Evolutionary conservation across 1,284 basidiomycete genomes (phyloP).

Genomic region (Puccinia horiana): DNA sequence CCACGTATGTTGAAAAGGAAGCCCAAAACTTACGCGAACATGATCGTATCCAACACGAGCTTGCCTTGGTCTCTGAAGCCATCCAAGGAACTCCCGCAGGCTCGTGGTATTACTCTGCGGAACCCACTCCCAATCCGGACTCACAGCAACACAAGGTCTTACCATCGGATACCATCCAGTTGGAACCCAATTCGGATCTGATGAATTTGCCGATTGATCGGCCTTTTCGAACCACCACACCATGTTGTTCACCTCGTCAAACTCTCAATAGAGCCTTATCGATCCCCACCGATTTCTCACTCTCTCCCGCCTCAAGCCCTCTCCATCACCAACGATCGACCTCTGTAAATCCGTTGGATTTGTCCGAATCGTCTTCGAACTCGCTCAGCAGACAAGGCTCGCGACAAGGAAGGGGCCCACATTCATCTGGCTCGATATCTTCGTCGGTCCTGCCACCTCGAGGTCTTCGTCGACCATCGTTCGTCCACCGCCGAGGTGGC

Average conservation of each 20-base stretch:
- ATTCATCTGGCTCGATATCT: background rate
- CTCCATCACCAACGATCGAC: slow-evolving; percentile 36
- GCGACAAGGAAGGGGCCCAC: slow-evolving; percentile 17
- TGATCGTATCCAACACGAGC: slow-evolving; percentile 68
- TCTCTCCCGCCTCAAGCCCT: slow-evolving; percentile 2
- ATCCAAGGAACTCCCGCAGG: slow-evolving; percentile 57
- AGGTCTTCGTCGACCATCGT: slow-evolving; percentile 21
- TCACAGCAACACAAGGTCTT: background rate
- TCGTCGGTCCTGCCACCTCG: background rate
- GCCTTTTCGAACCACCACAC: slow-evolving; percentile 39
- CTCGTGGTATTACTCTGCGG: slow-evolving; percentile 52
- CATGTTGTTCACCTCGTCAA: slow-evolving; percentile 33
- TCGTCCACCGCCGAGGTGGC: slow-evolving; percentile 40
- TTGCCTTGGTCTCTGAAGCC: slow-evolving; percentile 60
- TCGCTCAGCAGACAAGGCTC: slow-evolving; percentile 39
- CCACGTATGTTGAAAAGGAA: slow-evolving; percentile 86
- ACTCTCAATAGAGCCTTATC: slow-evolving; percentile 34
- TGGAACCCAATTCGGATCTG: slow-evolving; percentile 16
- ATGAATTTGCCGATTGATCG: slow-evolving; percentile 12
- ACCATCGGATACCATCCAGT: background rate
- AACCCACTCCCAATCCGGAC: slow-evolving; percentile 45
- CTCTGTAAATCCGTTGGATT: slow-evolving; percentile 31
- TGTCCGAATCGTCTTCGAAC: slow-evolving; percentile 21
- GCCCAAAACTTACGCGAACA: slow-evolving; percentile 68
- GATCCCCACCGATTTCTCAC: slow-evolving; percentile 36